A percentile compares a stretch with the other conserved stretches of the same genome.
phyloP scores from a whole-genome alignment of 179 eudicot genomes.

The Sideroxylon spinosum region DNA sequence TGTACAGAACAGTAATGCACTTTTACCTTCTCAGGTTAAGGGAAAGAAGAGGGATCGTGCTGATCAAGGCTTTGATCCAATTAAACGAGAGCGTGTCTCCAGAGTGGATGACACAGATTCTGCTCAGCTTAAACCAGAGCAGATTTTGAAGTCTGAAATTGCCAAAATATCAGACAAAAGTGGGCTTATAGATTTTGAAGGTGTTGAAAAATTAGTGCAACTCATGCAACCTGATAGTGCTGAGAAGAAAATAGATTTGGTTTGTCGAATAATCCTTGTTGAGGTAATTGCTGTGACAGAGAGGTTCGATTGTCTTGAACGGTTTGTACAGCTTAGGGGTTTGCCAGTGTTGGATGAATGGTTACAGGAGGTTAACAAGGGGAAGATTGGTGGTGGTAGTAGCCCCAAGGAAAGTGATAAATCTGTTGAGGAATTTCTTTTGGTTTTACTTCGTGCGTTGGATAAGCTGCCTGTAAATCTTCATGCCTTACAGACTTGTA shows the following conservation, averaged over 20 bases:
- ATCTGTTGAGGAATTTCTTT: conserved; percentile 73
- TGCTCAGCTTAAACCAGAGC: conserved; percentile 41
- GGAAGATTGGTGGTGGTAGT: conserved; percentile 56
- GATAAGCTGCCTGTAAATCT: conserved; percentile 86
- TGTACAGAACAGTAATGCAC: conserved; percentile 56
- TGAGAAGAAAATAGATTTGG: conserved; percentile 58
- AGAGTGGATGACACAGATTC: conserved; percentile 59
- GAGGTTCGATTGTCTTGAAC: conserved; percentile 59
- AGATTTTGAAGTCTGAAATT: conserved; percentile 55
- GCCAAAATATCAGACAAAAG: conserved; percentile 70
- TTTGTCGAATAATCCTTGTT: conserved; percentile 57
- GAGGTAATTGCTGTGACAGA: conserved; percentile 81
- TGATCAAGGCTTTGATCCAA: conserved; percentile 53
- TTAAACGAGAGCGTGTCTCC: conserved; percentile 60
- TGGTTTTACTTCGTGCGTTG: conserved; percentile 78
- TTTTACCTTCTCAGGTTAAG: conserved; percentile 52
- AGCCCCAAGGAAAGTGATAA: conserved; percentile 61
- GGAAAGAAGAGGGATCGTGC: conserved; percentile 77
- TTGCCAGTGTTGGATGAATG: conserved; percentile 75
- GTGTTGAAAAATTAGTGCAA: conserved; percentile 72
- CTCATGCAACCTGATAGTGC: conserved; percentile 70
- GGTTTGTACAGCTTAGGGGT: conserved; percentile 75
- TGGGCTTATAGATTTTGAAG: conserved; percentile 64
- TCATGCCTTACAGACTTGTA: conserved; percentile 69
- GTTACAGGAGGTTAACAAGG: conserved; percentile 85